Base-by-base conservation (phyloP, 2,329 filamentous ascomycete genomes). In the Stagonosporopsis chrysanthemi region DNA sequence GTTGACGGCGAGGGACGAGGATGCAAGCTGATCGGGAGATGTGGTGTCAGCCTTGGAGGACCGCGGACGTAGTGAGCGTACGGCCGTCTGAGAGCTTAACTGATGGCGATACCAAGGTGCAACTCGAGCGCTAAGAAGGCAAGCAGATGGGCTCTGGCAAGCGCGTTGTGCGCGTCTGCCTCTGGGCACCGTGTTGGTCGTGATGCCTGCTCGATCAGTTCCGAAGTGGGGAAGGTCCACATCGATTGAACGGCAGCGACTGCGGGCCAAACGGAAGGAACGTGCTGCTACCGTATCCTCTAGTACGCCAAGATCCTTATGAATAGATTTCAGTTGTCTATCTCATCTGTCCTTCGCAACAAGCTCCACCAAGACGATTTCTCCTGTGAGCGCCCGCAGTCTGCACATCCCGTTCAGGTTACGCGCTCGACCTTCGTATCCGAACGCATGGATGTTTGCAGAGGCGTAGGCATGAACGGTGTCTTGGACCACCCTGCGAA, bases 221-320 rank as follows among this genome's bases (percentile, higher is more conserved):
- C 54, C 54, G 54, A 52, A 31, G 42, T 47, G 49, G 54, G 49
- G 44, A 36, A 48, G 45, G 40, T 41, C 47, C 53, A 47, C 47
- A 24, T 46, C 22, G 33, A 50, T 29, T 23, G 35, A 47, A 31
- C 49, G 49, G 41, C 49, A 52, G 31, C 48, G 40, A 49, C 52
- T 42, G 54, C 48, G 52, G 52, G 54, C 54, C 48, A 57, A 49
- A 57, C 43, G 54, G 49, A 57, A 52, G 54, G 54, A 57, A 57
- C 54, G 54, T 57, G 54, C 54, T 48, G 41, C 43, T 42, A 19
- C 19, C 19, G 19, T 19, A 19, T 28, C 31, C 38, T 19, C 42
- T 48, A 52, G 54, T 48, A 49, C 48, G 38, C 38, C 28, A 36
- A 47, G 38, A 57, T 48, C 28, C 31, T 39, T 44, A 38, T 31